Evolutionary conservation across 116 monocot species (phyloP), one percentile per base, ranked within the genome.

Genomic region (Phalaenopsis hybrid): DNA sequence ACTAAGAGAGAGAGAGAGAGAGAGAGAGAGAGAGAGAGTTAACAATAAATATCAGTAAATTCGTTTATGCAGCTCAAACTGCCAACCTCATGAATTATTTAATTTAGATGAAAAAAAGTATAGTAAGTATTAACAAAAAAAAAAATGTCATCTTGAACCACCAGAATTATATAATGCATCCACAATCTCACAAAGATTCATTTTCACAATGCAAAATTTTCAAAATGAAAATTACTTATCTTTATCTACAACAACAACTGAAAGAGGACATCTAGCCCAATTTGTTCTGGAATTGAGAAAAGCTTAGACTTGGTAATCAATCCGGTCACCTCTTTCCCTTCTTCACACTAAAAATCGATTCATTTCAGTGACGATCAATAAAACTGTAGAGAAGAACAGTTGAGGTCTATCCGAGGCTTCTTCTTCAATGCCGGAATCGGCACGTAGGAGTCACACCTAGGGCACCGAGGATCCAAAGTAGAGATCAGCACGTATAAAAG

Each of bases 401-500:
- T 59, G 23, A 83, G 63, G 48, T 55, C 83, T 51, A 85, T 15
- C 28, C 57, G 76, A 3, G 78, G 58, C 52, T 67, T 80, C 85
- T 85, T 85, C 63, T 50, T 77, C 65, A 20, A 21, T 5, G 31
- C 20, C 8, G 44, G 33, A 5, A 68, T 6, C 44, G 81, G 55
- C 65, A 81, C 81, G 20, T 31, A 50, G 20, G 72, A 2, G 28
- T 46, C 69, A 34, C 85, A 85, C 81, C 78, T 78, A 8, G 85
- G 85, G 81, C 85, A 85, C 70, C 57, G 67, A n/a, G 85, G 85
- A 57, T 85, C 81, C 21, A 3, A 70, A 44, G 21, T 44, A 11
- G 81, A 69, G 20, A 85, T 72, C 52, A 85, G 57, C 57, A 85
- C 78, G 78, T 85, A 85, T 33, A 81, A 25, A 25, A 78, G 78